These are phyloP conservation scores for Plectranthus barbatus DNA, from an alignment of 257 asterid species.

Conservation along the genomic window DNA sequence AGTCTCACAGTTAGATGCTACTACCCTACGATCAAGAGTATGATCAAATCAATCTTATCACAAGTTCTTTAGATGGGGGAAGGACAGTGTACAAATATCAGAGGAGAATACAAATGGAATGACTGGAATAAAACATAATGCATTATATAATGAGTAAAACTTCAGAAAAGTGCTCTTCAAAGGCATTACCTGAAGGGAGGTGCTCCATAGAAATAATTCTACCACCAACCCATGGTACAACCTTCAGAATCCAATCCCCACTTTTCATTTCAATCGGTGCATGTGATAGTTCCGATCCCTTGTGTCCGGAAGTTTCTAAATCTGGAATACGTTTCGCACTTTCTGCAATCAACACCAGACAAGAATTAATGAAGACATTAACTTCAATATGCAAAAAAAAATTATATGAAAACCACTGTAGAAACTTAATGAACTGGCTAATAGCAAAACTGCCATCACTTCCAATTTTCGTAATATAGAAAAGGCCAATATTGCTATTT, in stretches of 20 bases:
- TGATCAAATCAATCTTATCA: neutral
- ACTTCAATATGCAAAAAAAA: no score
- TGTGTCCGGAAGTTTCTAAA: slow-evolving; percentile 40
- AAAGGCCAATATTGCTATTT: neutral
- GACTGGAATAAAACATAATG: neutral
- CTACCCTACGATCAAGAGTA: no score
- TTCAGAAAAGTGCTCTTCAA: neutral
- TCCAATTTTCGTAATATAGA: no score
- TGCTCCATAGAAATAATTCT: slow-evolving; percentile 86
- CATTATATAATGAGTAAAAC: neutral
- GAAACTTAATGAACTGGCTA: neutral
- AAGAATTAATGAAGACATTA: neutral
- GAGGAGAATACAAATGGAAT: neutral
- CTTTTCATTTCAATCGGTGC: slow-evolving; percentile 58
- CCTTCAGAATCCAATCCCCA: slow-evolving; percentile 70
- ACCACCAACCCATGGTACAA: slow-evolving; percentile 91
- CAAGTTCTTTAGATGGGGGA: neutral
- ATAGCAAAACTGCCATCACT: neutral
- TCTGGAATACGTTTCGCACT: slow-evolving; percentile 56
- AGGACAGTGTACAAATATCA: neutral
- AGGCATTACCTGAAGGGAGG: slow-evolving; percentile 59
- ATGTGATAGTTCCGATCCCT: slow-evolving; percentile 54
- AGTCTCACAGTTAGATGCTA: neutral
- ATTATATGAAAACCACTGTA: neutral
- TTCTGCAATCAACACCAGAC: slow-evolving; percentile 41